Base-by-base conservation (phyloP, 768 basidiomycete species). In the Russula sp. region DNA sequence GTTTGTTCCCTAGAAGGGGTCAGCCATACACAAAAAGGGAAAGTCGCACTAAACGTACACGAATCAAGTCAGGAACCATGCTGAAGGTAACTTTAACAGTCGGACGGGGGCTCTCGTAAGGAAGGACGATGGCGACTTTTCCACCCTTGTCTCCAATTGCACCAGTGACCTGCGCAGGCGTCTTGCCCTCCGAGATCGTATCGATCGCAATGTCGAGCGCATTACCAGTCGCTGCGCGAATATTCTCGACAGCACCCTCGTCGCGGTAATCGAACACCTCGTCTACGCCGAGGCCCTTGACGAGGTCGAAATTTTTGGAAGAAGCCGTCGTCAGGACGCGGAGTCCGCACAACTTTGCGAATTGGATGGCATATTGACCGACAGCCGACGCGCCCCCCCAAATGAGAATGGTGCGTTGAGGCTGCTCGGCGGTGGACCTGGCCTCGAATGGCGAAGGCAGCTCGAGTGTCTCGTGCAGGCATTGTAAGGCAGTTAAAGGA, bases 301-400 rank as follows among this genome's bases (percentile, higher is more conserved):
- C 61, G 22, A 75, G 70, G 1, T 67, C 73, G 28, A 72, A 72
- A 64, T 78, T 78, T 48, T 69, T 66, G 7, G 74, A 70, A 11
- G 76, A 77, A 3, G 77, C 74, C 3, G 77, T 76, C 6, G 76
- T 72, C n/a, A 76, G 62, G 49, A 79, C 74, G 9, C 69, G 69
- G 61, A 72, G 73, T 2, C 75, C 76, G 0, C 72, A 62, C 7
- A 73, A 62, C 42, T 70, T 69, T 16, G 74, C 75, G 30, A 77
- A 69, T 61, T 76, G 72, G 51, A 75, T 67, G 1, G 72, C 75
- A 58, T 69, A 76, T 61, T 72, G 70, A 9, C 79, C 79, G 53
- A 79, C 75, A n/a, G 73, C 72, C 20, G 74, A 73, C 59, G 75
- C 64, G 5, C 69, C 67, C 3, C 67, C 67, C 57, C 61, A 68